Conservation (phyloP, 208 protist species). For the Phytomonas sp. region DNA sequence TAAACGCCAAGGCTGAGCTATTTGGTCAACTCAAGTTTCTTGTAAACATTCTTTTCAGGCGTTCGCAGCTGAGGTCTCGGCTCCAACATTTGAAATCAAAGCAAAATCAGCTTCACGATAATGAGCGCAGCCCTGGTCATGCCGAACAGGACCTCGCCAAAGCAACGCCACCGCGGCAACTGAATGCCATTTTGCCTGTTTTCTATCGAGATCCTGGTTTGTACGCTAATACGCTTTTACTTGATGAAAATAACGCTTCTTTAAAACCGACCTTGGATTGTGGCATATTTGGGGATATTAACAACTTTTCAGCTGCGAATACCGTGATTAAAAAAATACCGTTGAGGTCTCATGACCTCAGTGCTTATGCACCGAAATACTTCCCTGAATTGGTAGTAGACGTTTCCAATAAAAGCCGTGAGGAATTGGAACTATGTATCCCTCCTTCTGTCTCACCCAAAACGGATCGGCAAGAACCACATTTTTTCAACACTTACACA, state of each 20-base stretch:
- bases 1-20: background rate
- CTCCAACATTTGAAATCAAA: background rate
- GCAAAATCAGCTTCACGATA: background rate
- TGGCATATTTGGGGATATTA: background rate
- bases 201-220: background rate
- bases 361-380: background rate
- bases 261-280: background rate
- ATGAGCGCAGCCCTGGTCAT: background rate
- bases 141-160: background rate
- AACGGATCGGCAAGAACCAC: background rate
- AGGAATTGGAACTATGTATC: background rate
- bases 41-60: background rate
- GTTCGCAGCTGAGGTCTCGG: background rate
- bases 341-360: background rate
- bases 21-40: background rate
- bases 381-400: background rate
- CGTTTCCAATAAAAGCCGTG: background rate
- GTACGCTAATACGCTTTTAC: background rate
- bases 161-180: background rate
- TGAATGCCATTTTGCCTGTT: background rate
- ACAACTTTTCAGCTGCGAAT: background rate
- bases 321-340: background rate
- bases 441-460: background rate
- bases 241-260: background rate
- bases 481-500: background rate